Percentiles rank a stretch among this genome's conserved stretches.
These are phyloP conservation scores for Lentinula sp. DNA, from an alignment of 768 basidiomycete species.

Conservation along the genomic window DNA sequence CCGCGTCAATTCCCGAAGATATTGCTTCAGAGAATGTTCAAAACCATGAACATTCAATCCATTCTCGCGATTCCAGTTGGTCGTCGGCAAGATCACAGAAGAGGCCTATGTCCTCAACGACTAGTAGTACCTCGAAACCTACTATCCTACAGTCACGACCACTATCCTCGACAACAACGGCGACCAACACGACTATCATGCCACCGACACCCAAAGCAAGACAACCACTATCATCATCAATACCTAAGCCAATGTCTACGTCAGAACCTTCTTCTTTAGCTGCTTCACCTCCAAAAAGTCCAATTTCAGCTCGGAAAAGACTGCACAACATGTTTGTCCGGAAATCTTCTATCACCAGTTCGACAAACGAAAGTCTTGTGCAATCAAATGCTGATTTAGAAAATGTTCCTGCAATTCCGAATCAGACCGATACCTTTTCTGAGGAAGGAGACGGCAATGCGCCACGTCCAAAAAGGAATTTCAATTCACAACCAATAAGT, in stretches of 20 bases:
- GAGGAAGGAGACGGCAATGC: neutral
- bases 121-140: constrained; percentile 35
- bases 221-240: constrained; percentile 19
- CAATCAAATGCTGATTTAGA: constrained; percentile 12
- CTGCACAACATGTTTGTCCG: constrained; percentile 41
- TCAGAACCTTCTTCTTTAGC: constrained; percentile 16
- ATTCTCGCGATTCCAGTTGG: constrained; percentile 5
- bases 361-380: constrained; percentile 21
- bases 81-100: constrained; percentile 1
- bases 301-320: constrained; percentile 31
- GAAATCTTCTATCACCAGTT: constrained; percentile 32
- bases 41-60: neutral
- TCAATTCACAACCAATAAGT: constrained; percentile 21
- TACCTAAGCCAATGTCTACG: constrained; percentile 14
- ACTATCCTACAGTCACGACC: constrained; percentile 53
- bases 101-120: constrained; percentile 4
- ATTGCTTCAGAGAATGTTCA: constrained; percentile 1
- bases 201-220: constrained; percentile 45
- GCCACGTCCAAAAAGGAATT: neutral
- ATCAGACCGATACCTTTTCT: neutral
- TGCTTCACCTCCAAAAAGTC: constrained; percentile 25
- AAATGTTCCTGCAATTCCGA: constrained; percentile 18
- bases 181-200: constrained; percentile 55
- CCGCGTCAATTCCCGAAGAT: constrained; percentile 1
- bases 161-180: constrained; percentile 57